Evolutionary conservation across 768 basidiomycete species (phyloP).

Genomic region (Termitomyces titanicus): DNA sequence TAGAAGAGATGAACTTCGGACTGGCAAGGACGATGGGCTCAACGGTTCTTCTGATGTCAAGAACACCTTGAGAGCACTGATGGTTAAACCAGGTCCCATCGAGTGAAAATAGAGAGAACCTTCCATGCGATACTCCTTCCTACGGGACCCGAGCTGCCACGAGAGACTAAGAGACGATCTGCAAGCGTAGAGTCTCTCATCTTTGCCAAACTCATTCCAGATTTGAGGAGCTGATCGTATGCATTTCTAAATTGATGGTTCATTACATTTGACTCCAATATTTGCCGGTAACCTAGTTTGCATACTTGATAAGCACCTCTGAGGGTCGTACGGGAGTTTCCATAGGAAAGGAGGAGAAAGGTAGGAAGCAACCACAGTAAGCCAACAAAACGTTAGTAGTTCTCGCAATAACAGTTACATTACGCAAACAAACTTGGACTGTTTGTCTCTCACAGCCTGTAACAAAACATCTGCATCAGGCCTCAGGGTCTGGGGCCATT

Average conservation of each 20-base stretch:
- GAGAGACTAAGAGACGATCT: constrained; percentile 50
- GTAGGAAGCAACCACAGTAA: background rate
- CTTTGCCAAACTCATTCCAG: constrained; percentile 54
- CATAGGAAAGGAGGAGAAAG: constrained; percentile 1
- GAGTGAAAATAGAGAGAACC: constrained; percentile 37
- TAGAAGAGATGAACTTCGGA: constrained; percentile 30
- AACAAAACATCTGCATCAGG: too few species aligned
- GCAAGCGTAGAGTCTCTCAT: constrained; percentile 63
- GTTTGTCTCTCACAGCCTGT: too few species aligned
- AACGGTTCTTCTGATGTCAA: constrained; percentile 65
- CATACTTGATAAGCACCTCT: constrained; percentile 17
- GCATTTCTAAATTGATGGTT: constrained; percentile 29
- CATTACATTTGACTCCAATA: background rate
- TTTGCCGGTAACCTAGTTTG: constrained; percentile 14
- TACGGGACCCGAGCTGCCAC: constrained; percentile 43
- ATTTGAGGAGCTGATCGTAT: constrained; percentile 46
- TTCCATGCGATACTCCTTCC: constrained; percentile 90
- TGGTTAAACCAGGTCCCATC: constrained; percentile 14
- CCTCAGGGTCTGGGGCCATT: too few species aligned
- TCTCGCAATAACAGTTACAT: too few species aligned
- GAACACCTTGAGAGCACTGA: constrained; percentile 51
- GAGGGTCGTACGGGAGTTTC: constrained; percentile 7
- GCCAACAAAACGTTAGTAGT: too few species aligned
- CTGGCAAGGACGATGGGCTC: constrained; percentile 39
- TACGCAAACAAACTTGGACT: too few species aligned